Evolutionary conservation across 1,139 yeast species (phyloP).

Genomic region (Candida mesenterica): DNA sequence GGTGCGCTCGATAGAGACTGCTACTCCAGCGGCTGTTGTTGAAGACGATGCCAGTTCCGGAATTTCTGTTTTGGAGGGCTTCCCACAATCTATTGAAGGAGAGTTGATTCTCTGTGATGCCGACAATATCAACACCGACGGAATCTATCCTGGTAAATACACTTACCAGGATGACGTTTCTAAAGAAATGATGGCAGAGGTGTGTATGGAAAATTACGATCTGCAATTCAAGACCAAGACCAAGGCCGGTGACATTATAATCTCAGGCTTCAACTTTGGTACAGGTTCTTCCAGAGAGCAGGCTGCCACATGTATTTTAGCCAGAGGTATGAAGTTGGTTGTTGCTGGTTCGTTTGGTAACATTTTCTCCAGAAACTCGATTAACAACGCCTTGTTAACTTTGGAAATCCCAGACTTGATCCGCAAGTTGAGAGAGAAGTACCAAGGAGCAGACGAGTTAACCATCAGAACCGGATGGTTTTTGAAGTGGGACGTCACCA

Average conservation of each 20-base stretch:
- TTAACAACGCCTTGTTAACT: constrained; percentile 91
- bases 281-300: constrained; percentile 99
- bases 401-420: constrained; percentile 89
- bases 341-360: constrained; percentile 98
- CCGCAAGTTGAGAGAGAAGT: constrained; percentile 69
- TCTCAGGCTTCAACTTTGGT: constrained; percentile 94
- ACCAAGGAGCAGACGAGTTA: constrained; percentile 56
- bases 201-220: constrained; percentile 98
- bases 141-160: constrained; percentile 97
- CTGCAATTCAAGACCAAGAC: constrained; percentile 79
- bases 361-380: constrained; percentile 91
- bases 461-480: constrained; percentile 95
- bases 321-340: constrained; percentile 87
- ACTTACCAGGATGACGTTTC: constrained; percentile 97
- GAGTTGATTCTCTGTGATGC: constrained; percentile 95
- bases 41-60: constrained; percentile 27
- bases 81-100: constrained; percentile 86
- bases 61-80: constrained; percentile 70
- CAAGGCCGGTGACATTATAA: constrained; percentile 81
- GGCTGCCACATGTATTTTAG: constrained; percentile 95
- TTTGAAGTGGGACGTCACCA: constrained; percentile 89
- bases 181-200: constrained; percentile 94
- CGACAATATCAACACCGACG: constrained; percentile 96
- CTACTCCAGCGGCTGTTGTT: constrained; percentile 26
- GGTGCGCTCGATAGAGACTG: constrained; percentile 41